A percentile compares a stretch with the other conserved stretches of the same genome.
Evolutionary conservation across 1,284 basidiomycete species (phyloP).

Genomic region (Apiotrichum porosum): DNA sequence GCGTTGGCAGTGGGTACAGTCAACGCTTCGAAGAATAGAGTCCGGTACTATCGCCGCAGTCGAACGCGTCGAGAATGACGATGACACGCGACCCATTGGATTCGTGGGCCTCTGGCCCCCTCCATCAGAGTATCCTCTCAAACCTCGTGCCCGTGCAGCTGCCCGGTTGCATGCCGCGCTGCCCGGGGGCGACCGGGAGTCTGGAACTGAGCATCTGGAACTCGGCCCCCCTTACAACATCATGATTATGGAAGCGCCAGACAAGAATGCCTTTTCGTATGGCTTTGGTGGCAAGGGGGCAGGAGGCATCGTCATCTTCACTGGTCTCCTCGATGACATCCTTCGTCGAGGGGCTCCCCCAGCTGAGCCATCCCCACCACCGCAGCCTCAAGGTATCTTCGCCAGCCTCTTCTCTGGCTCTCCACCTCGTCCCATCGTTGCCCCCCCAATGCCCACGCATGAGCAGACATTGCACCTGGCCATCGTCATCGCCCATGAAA

Average conservation of each 20-base stretch:
- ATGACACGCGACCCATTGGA: background rate
- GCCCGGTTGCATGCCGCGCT: conserved; percentile 40
- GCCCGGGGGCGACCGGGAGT: conserved; percentile 29
- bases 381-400: conserved; percentile 10
- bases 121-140: conserved; percentile 39
- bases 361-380: conserved; percentile 1
- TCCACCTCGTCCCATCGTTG: conserved; percentile 22
- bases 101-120: conserved; percentile 25
- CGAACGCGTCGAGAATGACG: conserved; percentile 3
- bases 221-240: conserved; percentile 80
- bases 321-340: conserved; percentile 78
- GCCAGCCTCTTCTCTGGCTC: conserved; percentile 18
- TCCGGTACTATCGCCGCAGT: conserved; percentile 50
- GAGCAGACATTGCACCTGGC: conserved; percentile 79
- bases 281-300: conserved; percentile 84
- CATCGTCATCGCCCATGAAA: conserved; percentile 78
- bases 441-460: conserved; percentile 58
- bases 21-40: conserved; percentile 69
- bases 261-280: conserved; percentile 81
- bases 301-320: conserved; percentile 83
- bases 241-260: conserved; percentile 72
- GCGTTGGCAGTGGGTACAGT: conserved; percentile 75
- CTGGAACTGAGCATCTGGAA: conserved; percentile 40
- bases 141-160: conserved; percentile 42
- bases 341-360: conserved; percentile 51